phyloP scores from a whole-genome alignment of 306 rosid species.

The Corylus avellana region DNA sequence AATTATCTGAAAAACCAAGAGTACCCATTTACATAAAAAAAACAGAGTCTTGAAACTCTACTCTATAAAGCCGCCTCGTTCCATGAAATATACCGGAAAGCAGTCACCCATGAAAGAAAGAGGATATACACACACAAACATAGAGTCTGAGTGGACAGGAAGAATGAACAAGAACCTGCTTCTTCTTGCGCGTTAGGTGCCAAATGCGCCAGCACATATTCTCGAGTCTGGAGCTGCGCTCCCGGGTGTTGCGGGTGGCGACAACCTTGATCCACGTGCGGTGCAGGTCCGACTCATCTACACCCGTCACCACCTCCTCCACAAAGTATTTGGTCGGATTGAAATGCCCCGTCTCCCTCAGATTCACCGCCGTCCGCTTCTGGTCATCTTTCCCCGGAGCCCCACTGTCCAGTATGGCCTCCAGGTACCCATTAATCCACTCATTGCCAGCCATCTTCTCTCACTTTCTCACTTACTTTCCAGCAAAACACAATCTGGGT shows the following conservation, averaged over 20 bases:
- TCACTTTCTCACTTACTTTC: background rate
- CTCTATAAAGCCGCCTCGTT: background rate
- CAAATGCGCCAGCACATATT: conserved; percentile 99
- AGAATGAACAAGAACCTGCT: conserved; percentile 44
- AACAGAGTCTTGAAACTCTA: background rate
- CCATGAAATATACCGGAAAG: background rate
- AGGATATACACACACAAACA: background rate
- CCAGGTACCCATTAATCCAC: conserved; percentile 93
- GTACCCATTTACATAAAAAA: background rate
- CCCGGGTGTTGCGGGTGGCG: conserved; percentile 88
- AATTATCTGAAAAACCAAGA: background rate
- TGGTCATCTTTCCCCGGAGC: conserved; percentile 78
- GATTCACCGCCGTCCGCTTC: conserved; percentile 52
- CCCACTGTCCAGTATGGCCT: conserved; percentile 79
- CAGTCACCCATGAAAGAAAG: no score
- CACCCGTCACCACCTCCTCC: conserved; percentile 87
- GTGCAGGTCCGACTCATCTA: conserved; percentile 84
- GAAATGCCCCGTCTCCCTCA: conserved; percentile 64
- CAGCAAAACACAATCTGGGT: background rate
- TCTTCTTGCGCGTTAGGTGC: conserved; percentile 94
- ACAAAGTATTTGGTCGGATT: conserved; percentile 90
- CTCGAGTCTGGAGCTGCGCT: conserved; percentile 89
- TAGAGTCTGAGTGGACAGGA: background rate
- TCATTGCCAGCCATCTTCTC: conserved; percentile 83
- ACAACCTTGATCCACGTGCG: conserved; percentile 96